A percentile compares a stretch with the other conserved stretches of the same genome.
Evolutionary conservation across 257 asterid species (phyloP).

Genomic region (Prunella vulgaris): DNA sequence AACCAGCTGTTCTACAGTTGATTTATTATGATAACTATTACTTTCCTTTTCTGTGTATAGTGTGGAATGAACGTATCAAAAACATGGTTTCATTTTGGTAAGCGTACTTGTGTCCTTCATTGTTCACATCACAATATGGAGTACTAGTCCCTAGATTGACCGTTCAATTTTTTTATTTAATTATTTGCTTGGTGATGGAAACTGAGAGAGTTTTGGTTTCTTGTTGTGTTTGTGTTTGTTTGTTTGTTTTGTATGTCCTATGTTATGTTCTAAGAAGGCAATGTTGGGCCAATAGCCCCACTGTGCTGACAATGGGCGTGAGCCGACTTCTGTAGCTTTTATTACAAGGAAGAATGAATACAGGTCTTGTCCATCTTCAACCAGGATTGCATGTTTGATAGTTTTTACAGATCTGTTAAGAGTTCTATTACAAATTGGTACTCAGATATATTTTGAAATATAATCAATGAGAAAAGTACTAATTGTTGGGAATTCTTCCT

Average conservation of each 20-base stretch:
- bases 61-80: constrained; percentile 75
- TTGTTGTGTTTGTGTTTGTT: constrained; percentile 96
- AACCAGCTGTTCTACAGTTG: constrained; percentile 17
- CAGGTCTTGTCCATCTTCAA: constrained; percentile 98
- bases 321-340: constrained; percentile 99
- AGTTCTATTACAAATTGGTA: constrained; percentile 23
- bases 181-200: constrained; percentile 60
- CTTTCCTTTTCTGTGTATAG: constrained; percentile 48
- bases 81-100: constrained; percentile 84
- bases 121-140: constrained; percentile 36
- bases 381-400: constrained; percentile 84
- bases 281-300: constrained; percentile 99
- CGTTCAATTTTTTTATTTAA: constrained; percentile 40
- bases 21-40: constrained; percentile 33
- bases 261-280: constrained; percentile 96
- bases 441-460: constrained; percentile 17
- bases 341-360: constrained; percentile 82
- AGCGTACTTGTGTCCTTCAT: constrained; percentile 62
- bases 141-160: constrained; percentile 42
- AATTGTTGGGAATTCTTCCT: constrained; percentile 6
- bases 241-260: constrained; percentile 98
- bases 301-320: constrained; percentile 99
- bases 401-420: constrained; percentile 34
- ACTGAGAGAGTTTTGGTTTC: constrained; percentile 96
- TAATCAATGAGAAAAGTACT: neutral